Evolutionary conservation across 768 basidiomycete genomes (phyloP).

Genomic region (Auricularia heimuer): DNA sequence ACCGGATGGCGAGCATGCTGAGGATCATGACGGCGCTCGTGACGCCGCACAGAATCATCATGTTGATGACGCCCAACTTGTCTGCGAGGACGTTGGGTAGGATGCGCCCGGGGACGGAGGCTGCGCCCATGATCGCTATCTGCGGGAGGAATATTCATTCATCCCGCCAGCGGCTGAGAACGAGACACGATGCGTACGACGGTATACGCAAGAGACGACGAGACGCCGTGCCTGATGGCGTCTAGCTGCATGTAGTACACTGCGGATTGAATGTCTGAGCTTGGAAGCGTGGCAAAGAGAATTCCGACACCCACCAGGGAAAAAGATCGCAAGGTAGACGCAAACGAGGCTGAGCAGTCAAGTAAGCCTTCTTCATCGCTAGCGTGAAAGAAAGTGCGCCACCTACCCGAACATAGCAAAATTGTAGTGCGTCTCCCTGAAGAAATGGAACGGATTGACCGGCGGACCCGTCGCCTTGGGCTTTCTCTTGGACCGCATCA

Average conservation of each 20-base stretch:
- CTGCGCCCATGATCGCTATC: background rate
- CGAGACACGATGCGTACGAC: background rate
- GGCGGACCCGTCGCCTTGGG: background rate
- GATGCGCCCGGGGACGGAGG: background rate
- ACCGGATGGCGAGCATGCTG: constrained; percentile 6
- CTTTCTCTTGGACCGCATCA: constrained; percentile 1
- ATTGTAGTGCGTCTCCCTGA: background rate
- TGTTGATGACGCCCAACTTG: constrained; percentile 19
- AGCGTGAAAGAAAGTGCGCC: background rate
- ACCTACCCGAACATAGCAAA: background rate
- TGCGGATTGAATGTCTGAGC: background rate
- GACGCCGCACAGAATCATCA: constrained; percentile 1
- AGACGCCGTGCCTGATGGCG: background rate
- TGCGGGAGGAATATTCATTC: background rate
- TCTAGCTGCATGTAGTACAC: background rate
- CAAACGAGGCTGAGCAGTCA: background rate
- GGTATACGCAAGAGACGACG: background rate
- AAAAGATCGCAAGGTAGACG: background rate
- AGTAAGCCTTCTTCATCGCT: too few species aligned
- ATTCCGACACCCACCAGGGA: background rate
- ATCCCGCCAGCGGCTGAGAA: background rate
- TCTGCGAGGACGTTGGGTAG: constrained; percentile 18
- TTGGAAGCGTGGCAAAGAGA: too few species aligned
- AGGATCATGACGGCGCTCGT: constrained; percentile 7
- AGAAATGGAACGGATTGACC: background rate